phyloP scores from a whole-genome alignment of 345 rosid species.

The Hibiscus mutabilis region DNA sequence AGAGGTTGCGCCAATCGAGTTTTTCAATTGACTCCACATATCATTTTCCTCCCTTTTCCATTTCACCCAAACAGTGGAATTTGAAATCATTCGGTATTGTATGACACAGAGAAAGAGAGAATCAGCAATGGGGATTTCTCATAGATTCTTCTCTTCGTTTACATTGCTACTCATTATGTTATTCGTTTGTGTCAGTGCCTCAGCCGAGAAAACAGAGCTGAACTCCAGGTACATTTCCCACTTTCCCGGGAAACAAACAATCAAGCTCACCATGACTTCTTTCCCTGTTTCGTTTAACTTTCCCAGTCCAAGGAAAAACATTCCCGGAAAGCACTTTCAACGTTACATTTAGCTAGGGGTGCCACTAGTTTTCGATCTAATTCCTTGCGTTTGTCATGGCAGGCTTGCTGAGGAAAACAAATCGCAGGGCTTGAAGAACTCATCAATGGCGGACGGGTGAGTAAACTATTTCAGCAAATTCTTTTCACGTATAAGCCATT shows the following conservation, averaged over 20 bases:
- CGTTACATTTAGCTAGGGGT: too few relatives aligned
- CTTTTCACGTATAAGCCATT: neutral
- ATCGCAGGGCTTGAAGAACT: constrained; percentile 36
- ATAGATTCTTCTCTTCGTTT: constrained; percentile 20
- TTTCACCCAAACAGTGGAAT: neutral
- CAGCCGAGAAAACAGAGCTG: constrained; percentile 18
- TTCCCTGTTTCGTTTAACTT: neutral
- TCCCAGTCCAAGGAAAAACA: too few relatives aligned
- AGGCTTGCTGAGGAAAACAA: constrained; percentile 26
- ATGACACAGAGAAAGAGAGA: constrained; percentile 2
- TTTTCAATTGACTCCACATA: neutral
- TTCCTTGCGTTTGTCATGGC: neutral
- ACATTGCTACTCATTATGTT: constrained; percentile 36
- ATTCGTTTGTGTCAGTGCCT: constrained; percentile 30
- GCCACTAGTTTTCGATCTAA: too few relatives aligned
- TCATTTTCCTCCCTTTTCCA: neutral
- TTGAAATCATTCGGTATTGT: neutral
- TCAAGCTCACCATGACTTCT: neutral
- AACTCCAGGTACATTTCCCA: constrained; percentile 27
- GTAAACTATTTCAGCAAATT: constrained; percentile 9
- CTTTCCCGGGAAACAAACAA: neutral
- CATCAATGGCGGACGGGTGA: constrained; percentile 50
- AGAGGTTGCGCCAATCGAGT: neutral
- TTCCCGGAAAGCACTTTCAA: too few relatives aligned
- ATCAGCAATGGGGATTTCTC: constrained; percentile 45